Evolutionary conservation across 1,284 basidiomycete genomes (phyloP), one percentile per base, ranked within the genome.

Genomic region (Puccinia polysora): DNA sequence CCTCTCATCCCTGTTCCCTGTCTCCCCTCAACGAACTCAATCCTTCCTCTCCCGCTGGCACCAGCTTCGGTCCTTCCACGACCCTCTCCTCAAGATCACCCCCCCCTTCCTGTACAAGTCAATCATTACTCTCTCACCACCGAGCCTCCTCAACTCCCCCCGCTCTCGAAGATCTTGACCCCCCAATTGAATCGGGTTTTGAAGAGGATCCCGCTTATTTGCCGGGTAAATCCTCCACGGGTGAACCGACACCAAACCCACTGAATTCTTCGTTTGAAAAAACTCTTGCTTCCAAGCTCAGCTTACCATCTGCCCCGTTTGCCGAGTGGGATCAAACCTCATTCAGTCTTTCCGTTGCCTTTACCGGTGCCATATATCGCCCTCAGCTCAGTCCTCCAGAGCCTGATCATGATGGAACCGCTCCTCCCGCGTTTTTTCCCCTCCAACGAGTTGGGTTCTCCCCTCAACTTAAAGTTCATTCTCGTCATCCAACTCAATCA

Each of bases 391-490:
- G 38, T 30, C 25, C 59, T 23, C 38, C 30, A 7, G 67, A 70
- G 30, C 15, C 40, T 20, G 55, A 59, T n/a, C 53, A 45, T 43
- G 67, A 70, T 52, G 38, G 40, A 34, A 60, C 67, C 25, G 67
- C 67, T 15, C 78, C 78, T 6, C 78, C 78, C 18, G 78, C 78
- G 4, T 79, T 79, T 73, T 79, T 79, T 73, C 78, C 78, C 20
- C 74, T 76, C n/a, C 75, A 77, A 32, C 74, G 77, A 43, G 77
- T 79, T 65, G 75, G 76, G 45, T 78, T 78, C 73, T 75, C 77
- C 4, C 78, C 78, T 40, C 74, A 76, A n/a, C 65, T 79, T 4
- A 73, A 76, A 20, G 75, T 79, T 55, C 30, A 74, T 73, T 14
- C 56, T 65, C 5, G 75, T 76, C 40, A 67, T 74, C 0, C 74